A percentile compares a stretch with the other conserved stretches of the same genome.
These are phyloP conservation scores for Ophiostoma quercus DNA, from an alignment of 2,329 filamentous ascomycete species.

Conservation along the genomic window DNA sequence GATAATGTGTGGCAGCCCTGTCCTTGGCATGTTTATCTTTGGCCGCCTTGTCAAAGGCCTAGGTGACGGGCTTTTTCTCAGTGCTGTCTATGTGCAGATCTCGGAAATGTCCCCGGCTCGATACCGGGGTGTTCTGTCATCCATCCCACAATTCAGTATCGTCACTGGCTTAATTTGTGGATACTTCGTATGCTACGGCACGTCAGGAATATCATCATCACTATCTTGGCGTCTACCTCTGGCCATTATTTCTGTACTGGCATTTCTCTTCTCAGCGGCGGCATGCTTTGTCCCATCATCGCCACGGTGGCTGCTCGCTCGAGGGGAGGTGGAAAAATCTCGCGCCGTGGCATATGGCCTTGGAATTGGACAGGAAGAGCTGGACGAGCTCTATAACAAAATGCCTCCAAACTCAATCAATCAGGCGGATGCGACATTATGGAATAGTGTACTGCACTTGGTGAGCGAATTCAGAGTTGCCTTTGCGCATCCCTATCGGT, in stretches of 20 bases:
- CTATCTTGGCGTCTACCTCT: conserved; percentile 8
- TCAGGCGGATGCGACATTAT: not conserved
- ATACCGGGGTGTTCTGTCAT: conserved; percentile 8
- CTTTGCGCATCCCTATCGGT: not conserved
- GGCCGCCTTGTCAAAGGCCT: conserved; percentile 12
- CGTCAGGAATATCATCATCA: not conserved
- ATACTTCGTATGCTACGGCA: conserved; percentile 15
- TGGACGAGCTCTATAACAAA: conserved; percentile 4
- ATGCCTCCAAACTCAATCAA: not conserved
- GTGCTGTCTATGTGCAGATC: conserved; percentile 13
- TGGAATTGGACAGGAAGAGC: conserved; percentile 4
- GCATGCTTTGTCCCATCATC: conserved; percentile 7
- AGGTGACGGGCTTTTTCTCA: conserved; percentile 4
- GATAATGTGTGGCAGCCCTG: not conserved
- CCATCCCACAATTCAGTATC: not conserved
- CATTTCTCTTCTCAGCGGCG: not conserved
- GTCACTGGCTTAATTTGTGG: not conserved
- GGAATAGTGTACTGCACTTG: not conserved
- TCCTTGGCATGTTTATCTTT: conserved; percentile 9
- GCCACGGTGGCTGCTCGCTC: conserved; percentile 12
- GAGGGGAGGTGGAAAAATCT: not conserved
- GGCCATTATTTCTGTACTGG: not conserved
- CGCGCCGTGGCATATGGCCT: not conserved
- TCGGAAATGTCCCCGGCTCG: conserved; percentile 12
- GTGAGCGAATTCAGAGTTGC: conserved; percentile 6